Conservation (phyloP, 2,329 filamentous ascomycete genomes). For the Colletotrichum higginsianum region DNA sequence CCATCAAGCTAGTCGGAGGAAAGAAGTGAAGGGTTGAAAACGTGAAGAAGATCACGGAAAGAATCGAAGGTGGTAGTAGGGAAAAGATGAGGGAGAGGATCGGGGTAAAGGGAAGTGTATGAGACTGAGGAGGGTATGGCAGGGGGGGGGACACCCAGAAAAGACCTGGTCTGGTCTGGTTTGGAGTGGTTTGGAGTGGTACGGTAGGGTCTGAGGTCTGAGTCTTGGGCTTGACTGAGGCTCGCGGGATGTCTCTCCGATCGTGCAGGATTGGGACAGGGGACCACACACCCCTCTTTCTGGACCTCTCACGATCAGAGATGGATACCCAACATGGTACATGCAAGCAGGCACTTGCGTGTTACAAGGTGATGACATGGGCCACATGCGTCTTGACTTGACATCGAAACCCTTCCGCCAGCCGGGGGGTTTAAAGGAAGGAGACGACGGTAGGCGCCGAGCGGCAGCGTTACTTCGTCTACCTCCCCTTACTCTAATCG, state of each 20-base stretch:
- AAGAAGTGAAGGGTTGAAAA: conserved; percentile 14
- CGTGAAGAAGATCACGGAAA: conserved; percentile 13
- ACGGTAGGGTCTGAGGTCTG: conserved; percentile 26
- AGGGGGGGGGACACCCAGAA: conserved; percentile 8
- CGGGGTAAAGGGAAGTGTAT: conserved; percentile 27
- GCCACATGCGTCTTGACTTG: conserved; percentile 22
- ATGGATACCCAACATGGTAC: conserved; percentile 19
- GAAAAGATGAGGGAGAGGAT: conserved; percentile 1
- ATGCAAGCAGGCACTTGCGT: conserved; percentile 38
- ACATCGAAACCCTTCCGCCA: background rate
- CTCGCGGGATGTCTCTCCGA: conserved; percentile 39
- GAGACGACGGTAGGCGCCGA: conserved; percentile 37
- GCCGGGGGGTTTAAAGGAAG: background rate
- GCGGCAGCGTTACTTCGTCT: conserved; percentile 38
- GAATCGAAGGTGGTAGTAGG: conserved; percentile 25
- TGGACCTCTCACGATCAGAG: conserved; percentile 31
- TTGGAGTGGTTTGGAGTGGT: conserved; percentile 22
- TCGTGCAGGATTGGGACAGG: conserved; percentile 34
- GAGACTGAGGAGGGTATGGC: conserved; percentile 24
- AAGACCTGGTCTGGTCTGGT: conserved; percentile 14
- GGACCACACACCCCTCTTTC: conserved; percentile 34
- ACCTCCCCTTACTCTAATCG: conserved; percentile 38
- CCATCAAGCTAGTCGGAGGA: conserved; percentile 7
- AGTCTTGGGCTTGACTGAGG: conserved; percentile 34
- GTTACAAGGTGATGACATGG: conserved; percentile 38